Conservation (phyloP, 2,329 filamentous ascomycete genomes). For the Thelonectria blattea region DNA sequence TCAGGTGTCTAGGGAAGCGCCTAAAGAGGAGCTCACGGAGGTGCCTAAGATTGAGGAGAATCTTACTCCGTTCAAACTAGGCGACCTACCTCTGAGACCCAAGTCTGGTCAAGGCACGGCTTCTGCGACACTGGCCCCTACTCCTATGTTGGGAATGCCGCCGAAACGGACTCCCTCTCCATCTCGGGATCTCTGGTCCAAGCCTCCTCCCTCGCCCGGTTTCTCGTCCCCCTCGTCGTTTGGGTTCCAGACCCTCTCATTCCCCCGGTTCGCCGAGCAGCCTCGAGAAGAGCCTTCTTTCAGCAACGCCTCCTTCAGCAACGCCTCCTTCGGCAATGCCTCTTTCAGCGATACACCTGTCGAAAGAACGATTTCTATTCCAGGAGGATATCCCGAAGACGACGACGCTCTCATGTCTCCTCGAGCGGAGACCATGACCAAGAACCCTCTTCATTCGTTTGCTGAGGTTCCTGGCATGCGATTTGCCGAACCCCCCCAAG, state of each 20-base stretch:
- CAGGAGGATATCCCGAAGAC: slow-evolving; percentile 47
- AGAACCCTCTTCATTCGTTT: slow-evolving; percentile 64
- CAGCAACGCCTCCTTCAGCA: too few relatives aligned
- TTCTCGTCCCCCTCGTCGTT: slow-evolving; percentile 49
- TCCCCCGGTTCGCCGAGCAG: slow-evolving; percentile 33
- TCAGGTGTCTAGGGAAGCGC: slow-evolving; percentile 27
- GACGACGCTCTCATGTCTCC: slow-evolving; percentile 72
- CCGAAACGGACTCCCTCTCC: slow-evolving; percentile 25
- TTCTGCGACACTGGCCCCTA: slow-evolving; percentile 19
- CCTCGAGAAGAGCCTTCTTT: slow-evolving; percentile 9
- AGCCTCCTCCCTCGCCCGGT: slow-evolving; percentile 54
- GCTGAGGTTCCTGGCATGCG: slow-evolving; percentile 55
- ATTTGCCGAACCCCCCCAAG: slow-evolving; percentile 59
- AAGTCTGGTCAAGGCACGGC: slow-evolving; percentile 41
- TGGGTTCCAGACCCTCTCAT: slow-evolving; percentile 50
- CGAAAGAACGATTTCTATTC: slow-evolving; percentile 46
- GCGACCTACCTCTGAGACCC: slow-evolving; percentile 43
- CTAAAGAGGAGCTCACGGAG: not conserved
- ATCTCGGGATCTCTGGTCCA: slow-evolving; percentile 37
- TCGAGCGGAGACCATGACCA: slow-evolving; percentile 74
- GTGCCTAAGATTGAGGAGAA: slow-evolving; percentile 33
- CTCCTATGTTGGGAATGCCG: slow-evolving; percentile 11
- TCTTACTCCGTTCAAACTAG: slow-evolving; percentile 29
- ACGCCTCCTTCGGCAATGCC: not conserved
- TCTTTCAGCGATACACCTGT: slow-evolving; percentile 29